A percentile compares a stretch with the other conserved stretches of the same genome.
phyloP scores from a whole-genome alignment of 768 basidiomycete genomes.

The Mycena sanguinolenta region DNA sequence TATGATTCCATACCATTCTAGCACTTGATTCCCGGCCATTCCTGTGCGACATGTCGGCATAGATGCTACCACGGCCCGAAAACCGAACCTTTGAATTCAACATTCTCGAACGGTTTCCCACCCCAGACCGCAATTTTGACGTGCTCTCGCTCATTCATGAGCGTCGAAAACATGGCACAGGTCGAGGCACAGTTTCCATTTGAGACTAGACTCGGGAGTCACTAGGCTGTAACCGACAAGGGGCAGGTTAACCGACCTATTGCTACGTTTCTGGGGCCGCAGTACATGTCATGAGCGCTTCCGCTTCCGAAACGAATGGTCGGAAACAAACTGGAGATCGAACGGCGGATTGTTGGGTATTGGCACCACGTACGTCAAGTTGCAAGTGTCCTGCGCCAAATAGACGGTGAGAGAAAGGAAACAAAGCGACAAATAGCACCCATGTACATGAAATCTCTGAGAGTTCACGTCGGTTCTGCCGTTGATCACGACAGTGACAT shows the following conservation, averaged over 20 bases:
- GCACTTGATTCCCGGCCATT: slow-evolving; percentile 74
- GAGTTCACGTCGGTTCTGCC: slow-evolving; percentile 59
- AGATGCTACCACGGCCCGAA: neutral
- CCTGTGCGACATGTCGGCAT: slow-evolving; percentile 40
- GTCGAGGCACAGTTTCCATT: slow-evolving; percentile 70
- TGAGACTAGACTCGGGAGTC: slow-evolving; percentile 44
- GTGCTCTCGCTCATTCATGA: slow-evolving; percentile 69
- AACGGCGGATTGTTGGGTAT: slow-evolving; percentile 64
- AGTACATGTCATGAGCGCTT: neutral
- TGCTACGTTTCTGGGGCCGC: slow-evolving; percentile 54
- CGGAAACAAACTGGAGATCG: slow-evolving; percentile 47
- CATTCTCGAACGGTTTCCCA: slow-evolving; percentile 63
- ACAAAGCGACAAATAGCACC: slow-evolving; percentile 31
- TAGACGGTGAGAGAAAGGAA: neutral
- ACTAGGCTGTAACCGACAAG: neutral
- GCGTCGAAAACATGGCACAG: slow-evolving; percentile 72
- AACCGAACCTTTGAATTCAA: slow-evolving; percentile 63
- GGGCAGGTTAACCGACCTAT: slow-evolving; percentile 50
- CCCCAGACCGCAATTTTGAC: slow-evolving; percentile 70
- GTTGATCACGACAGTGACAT: slow-evolving; percentile 58
- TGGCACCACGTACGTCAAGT: slow-evolving; percentile 51
- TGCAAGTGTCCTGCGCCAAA: slow-evolving; percentile 57
- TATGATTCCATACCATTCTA: slow-evolving; percentile 59
- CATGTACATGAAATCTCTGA: slow-evolving; percentile 64
- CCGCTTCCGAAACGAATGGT: neutral